Conservation (phyloP, 306 rosid species). For the Heteromeles arbutifolia region DNA sequence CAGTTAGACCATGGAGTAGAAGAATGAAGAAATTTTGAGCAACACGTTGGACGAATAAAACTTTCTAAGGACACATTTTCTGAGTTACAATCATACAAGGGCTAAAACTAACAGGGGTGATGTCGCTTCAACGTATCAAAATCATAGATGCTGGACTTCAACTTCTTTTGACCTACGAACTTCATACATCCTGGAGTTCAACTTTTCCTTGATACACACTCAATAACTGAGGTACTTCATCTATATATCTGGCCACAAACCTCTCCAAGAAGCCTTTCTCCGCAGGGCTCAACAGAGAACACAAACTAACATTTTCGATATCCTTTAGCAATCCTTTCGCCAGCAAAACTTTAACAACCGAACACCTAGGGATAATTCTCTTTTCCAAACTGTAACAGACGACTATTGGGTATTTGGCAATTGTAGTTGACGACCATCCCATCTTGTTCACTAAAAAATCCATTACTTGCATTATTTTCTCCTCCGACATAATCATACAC, state of each 20-base stretch:
- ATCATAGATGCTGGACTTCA: no score
- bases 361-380: constrained; percentile 37
- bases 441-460: constrained; percentile 24
- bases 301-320: neutral
- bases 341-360: constrained; percentile 12
- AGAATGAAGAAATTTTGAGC: no score
- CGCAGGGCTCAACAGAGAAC: neutral
- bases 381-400: constrained; percentile 26
- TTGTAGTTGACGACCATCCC: constrained; percentile 11
- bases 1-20: no score
- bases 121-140: no score
- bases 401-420: neutral
- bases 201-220: no score
- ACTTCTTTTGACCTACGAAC: no score
- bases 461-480: constrained; percentile 29
- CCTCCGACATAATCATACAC: constrained; percentile 17
- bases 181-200: no score
- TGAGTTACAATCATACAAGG: no score
- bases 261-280: constrained; percentile 13
- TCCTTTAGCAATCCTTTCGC: constrained; percentile 22
- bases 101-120: no score
- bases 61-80: no score
- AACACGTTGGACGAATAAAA: no score
- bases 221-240: neutral
- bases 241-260: constrained; percentile 10